Base-by-base conservation (phyloP, 441 rosid genomes). In the Syzygium malaccense region DNA sequence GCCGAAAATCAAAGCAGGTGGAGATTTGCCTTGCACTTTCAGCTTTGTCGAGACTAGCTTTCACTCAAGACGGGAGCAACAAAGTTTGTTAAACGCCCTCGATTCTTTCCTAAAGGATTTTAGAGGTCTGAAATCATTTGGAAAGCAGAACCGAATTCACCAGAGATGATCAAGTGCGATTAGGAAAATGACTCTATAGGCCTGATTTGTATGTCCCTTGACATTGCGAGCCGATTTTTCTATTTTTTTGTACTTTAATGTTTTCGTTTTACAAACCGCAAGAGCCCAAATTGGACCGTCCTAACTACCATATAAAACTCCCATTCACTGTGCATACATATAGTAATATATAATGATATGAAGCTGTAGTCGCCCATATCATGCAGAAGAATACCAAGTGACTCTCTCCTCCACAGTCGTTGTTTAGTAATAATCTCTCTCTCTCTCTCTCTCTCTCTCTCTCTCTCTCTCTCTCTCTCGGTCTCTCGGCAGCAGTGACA, bases 31-130 rank as follows among this genome's bases (percentile, higher is more conserved):
- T 25, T 6, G 26, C 2, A 2, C 14, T 57, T 57, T 57, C 6
- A 57, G n/a, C n/a, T 5, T 57, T 57, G 62, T 14, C 26, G 2
- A 11, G n/a, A 14, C 28, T 57, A 25, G 62, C 12, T 57, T 57
- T 2, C 6, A 57, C 14, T 45, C 4, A 60, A 28, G 18, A 30
- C 13, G 1, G 17, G 30, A 7, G 18, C 8, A 5, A 28, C 28
- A 60, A 60, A 60, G 2, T 28, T 60, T 2, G 28, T 13, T 3
- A 28, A 60, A 60, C 12, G 0, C 32, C 3, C 17, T 28, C 4
- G 12, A 28, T 60, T 28, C 6, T 51, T 2, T 28, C 14, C 1
- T 2, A 25, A 28, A 0, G 4, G 8, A 13, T 4, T 28, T 28
- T 60, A 13, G 5, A 13, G 2, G 17, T 4, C 14, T 45, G 8